Base-by-base conservation (phyloP, 2,329 filamentous ascomycete species). In the Curvularia sp. region DNA sequence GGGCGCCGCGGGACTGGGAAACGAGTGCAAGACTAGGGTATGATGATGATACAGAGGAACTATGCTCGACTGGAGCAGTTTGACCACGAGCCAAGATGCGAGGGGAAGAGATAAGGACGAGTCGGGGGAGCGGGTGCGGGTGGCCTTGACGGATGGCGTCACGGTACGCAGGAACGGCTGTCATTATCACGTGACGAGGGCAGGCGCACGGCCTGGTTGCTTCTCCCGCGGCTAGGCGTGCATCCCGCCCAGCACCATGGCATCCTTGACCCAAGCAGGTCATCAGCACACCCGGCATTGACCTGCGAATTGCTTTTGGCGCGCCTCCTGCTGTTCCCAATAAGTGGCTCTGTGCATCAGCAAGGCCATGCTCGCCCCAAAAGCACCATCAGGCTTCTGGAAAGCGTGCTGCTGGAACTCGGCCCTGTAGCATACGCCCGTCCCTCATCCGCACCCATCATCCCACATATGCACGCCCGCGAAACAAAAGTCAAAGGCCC, bases 391-490 rank as follows among this genome's bases (percentile, higher is more conserved):
- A 44, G 49, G 18, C 20, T 50, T 48, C 15, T 46, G 49, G 49
- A 44, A 33, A 42, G 49, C 44, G 46, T 46, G 42, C 42, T 54
- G 48, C 51, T 26, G 49, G 48, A 55, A 60, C 44, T 39, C 26
- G 53, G 43, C 30, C 18, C 58, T 42, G 46, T 55, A 46, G 54
- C 41, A 39, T 51, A 39, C 22, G 41, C 31, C 42, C 30, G 41
- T 30, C 49, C 56, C 51, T 49, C 44, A 30, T 47, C 22, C 38
- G 22, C 49, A 42, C 48, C 42, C 49, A 55, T 49, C 55, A 67
- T 61, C 67, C 64, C 67, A 67, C 67, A 64, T 63, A 53, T 15
- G 55, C 49, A 49, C 57, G 51, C 59, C 42, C 54, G 54, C 58
- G 57, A 54, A 59, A 60, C 22, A 44, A 7, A 24, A 43, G 57